Percentiles rank a stretch among this genome's conserved stretches.
Conservation (phyloP, 306 rosid genomes). For the Quercus suber region DNA sequence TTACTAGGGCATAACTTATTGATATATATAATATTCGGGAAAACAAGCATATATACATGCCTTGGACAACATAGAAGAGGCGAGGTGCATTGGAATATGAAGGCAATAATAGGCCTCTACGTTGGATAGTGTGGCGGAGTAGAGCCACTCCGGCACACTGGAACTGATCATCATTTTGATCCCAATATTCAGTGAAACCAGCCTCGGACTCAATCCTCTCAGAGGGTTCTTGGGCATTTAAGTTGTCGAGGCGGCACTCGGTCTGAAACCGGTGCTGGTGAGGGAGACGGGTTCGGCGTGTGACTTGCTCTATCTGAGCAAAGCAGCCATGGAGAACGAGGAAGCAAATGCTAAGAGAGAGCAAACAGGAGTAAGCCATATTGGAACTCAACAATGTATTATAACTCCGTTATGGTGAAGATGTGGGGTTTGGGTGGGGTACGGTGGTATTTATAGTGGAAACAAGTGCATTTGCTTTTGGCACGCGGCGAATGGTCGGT, state of each 20-base stretch:
- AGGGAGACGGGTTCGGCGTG: not conserved
- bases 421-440: not conserved
- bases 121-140: constrained; percentile 21
- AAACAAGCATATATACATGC: not conserved
- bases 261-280: constrained; percentile 14
- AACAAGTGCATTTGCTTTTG: not conserved
- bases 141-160: constrained; percentile 30
- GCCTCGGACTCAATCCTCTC: constrained; percentile 24
- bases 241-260: constrained; percentile 25
- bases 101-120: constrained; percentile 27
- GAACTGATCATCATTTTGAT: constrained; percentile 10
- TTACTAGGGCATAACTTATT: no score
- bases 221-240: constrained; percentile 17
- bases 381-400: not conserved
- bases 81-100: constrained; percentile 24
- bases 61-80: constrained; percentile 23
- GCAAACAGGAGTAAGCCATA: constrained; percentile 17
- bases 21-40: no score
- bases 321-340: constrained; percentile 21
- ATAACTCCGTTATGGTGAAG: no score
- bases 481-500: constrained; percentile 10
- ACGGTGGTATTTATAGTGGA: constrained; percentile 12
- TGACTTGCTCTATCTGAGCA: constrained; percentile 17
- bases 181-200: constrained; percentile 30
- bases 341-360: constrained; percentile 1